Percentiles rank a stretch among this genome's conserved stretches.
Conservation (phyloP, 768 basidiomycete genomes). For the Psilocybe tampanensis region DNA sequence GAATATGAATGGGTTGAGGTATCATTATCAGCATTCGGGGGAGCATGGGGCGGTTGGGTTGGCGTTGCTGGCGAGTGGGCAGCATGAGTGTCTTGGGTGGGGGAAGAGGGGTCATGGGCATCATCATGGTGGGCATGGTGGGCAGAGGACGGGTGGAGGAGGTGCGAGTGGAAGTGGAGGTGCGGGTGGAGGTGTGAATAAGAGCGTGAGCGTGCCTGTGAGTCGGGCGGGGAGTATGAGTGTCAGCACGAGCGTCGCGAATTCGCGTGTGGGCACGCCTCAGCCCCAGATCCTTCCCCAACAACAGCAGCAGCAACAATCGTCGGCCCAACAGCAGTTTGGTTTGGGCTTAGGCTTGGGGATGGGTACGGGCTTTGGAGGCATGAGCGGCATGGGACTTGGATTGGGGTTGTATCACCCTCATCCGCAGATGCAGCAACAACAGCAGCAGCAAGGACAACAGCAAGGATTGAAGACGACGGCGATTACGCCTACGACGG, state of each 20-base stretch:
- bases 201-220: slow-evolving; percentile 36
- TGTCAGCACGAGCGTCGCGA: slow-evolving; percentile 25
- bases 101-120: slow-evolving; percentile 20
- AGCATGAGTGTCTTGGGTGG: slow-evolving; percentile 47
- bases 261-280: slow-evolving; percentile 39
- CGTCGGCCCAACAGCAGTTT: neutral
- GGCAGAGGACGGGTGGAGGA: slow-evolving; percentile 3
- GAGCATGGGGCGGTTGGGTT: slow-evolving; percentile 85
- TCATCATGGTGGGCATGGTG: neutral
- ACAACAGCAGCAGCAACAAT: slow-evolving; percentile 9
- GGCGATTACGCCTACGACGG: slow-evolving; percentile 18
- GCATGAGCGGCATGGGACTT: too few species aligned
- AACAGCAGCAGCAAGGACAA: neutral
- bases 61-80: slow-evolving; percentile 75
- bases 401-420: neutral
- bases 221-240: slow-evolving; percentile 32
- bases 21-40: slow-evolving; percentile 98
- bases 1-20: slow-evolving; percentile 97
- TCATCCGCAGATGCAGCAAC: neutral
- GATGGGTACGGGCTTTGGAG: too few species aligned
- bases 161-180: slow-evolving; percentile 17
- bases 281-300: slow-evolving; percentile 16
- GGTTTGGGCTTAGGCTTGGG: neutral
- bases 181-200: slow-evolving; percentile 7
- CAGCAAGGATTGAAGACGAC: slow-evolving; percentile 14